Conservation (phyloP, 78 protist species). For the Bodo saltans region DNA sequence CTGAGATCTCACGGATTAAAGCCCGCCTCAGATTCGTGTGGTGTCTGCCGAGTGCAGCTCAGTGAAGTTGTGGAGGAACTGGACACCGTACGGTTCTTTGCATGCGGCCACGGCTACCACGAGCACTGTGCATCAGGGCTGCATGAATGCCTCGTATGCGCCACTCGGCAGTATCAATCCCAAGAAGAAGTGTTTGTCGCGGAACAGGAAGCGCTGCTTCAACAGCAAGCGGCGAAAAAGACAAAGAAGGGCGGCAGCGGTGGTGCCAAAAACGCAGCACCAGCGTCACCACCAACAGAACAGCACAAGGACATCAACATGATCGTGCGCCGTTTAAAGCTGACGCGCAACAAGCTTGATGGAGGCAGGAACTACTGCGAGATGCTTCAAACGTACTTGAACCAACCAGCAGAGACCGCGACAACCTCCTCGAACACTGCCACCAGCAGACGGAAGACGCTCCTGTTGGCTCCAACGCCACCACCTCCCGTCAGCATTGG, state of each 20-base stretch:
- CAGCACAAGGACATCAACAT: background rate
- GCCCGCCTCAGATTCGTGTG: background rate
- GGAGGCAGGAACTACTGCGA: background rate
- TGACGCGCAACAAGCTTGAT: background rate
- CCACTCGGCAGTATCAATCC: no score
- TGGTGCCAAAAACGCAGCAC: background rate
- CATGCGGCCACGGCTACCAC: background rate
- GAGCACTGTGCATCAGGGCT: background rate
- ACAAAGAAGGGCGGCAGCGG: background rate
- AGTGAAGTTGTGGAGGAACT: background rate
- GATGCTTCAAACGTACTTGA: no score
- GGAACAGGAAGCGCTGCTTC: background rate
- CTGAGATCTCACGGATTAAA: background rate
- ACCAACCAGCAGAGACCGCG: no score
- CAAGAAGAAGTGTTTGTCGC: no score
- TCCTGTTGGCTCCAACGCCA: no score
- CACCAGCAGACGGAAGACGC: no score
- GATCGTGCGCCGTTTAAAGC: background rate
- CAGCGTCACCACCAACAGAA: background rate
- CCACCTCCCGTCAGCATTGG: no score
- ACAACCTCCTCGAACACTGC: no score
- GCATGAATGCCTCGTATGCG: background rate
- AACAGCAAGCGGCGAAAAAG: background rate
- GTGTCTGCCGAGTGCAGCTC: background rate
- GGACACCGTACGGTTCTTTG: background rate